Evolutionary conservation across 805 yeast genomes (phyloP).

Genomic region (Candida maltosa): DNA sequence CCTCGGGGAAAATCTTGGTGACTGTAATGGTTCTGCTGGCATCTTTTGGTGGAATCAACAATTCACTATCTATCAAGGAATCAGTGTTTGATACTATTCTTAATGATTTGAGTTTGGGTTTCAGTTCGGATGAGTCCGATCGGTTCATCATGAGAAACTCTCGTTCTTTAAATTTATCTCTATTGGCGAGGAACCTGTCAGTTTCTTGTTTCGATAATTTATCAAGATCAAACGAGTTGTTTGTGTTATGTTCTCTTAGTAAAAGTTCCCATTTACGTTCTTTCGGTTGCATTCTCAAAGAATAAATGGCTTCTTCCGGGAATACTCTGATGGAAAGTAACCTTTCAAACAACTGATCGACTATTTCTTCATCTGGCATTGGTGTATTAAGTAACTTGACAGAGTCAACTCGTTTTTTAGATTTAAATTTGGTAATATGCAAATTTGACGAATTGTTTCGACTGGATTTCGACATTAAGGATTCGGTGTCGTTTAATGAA

Average conservation of each 20-base stretch:
- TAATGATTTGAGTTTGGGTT: background rate
- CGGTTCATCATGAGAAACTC: background rate
- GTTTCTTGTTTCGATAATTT: constrained; percentile 14
- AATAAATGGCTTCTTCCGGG: constrained; percentile 29
- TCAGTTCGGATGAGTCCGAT: background rate
- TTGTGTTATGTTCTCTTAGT: constrained; percentile 37
- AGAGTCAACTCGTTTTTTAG: constrained; percentile 25
- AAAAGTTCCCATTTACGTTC: constrained; percentile 43
- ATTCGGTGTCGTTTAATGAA: constrained; percentile 2
- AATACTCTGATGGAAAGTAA: constrained; percentile 36
- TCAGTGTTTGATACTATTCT: background rate
- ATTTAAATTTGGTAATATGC: constrained; percentile 5
- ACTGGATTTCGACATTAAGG: constrained; percentile 1
- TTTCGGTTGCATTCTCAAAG: constrained; percentile 29
- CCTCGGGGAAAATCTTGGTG: constrained; percentile 3
- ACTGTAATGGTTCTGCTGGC: constrained; percentile 2
- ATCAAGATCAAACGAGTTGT: constrained; percentile 33
- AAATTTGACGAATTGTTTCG: constrained; percentile 8
- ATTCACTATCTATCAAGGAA: too few relatives aligned
- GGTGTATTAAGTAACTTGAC: constrained; percentile 31
- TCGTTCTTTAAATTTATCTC: background rate
- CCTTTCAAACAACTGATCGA: constrained; percentile 37
- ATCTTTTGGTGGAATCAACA: too few relatives aligned
- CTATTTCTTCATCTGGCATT: constrained; percentile 34
- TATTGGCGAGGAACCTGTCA: constrained; percentile 1